phyloP scores from a whole-genome alignment of 1,284 basidiomycete species.

The Spongiforma sp. region DNA sequence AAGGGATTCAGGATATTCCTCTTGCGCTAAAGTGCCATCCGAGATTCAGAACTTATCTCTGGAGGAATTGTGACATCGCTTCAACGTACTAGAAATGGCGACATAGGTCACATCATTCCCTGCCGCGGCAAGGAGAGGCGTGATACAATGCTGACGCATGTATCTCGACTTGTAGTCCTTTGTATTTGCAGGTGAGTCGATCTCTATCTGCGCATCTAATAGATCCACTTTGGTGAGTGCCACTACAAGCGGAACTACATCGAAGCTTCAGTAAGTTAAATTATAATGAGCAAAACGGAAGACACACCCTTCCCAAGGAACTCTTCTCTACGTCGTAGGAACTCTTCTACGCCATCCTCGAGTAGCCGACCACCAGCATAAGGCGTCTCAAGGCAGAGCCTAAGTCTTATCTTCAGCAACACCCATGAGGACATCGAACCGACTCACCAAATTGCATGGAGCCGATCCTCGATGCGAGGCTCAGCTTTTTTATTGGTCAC shows the following conservation, averaged over 20 bases:
- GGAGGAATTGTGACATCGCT: not conserved
- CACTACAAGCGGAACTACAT: slow-evolving; percentile 21
- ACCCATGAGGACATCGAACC: not conserved
- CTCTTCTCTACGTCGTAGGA: slow-evolving; percentile 10
- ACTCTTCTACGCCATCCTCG: slow-evolving; percentile 16
- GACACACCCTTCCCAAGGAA: slow-evolving; percentile 17
- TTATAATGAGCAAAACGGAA: not conserved
- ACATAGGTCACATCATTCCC: slow-evolving; percentile 4
- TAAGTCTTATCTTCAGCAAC: not conserved
- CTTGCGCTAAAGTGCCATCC: slow-evolving; percentile 3
- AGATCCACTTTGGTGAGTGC: slow-evolving; percentile 22
- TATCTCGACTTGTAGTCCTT: not conserved
- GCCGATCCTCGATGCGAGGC: slow-evolving; percentile 6
- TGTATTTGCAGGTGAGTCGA: not conserved
- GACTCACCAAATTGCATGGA: slow-evolving; percentile 24
- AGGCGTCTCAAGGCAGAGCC: slow-evolving; percentile 22
- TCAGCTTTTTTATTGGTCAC: slow-evolving; percentile 2
- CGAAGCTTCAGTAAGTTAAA: not conserved
- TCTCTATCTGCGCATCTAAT: slow-evolving; percentile 5
- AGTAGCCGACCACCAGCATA: slow-evolving; percentile 19
- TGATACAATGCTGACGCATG: slow-evolving; percentile 4
- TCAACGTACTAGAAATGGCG: slow-evolving; percentile 16
- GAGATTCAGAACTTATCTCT: not conserved
- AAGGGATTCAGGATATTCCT: slow-evolving; percentile 4
- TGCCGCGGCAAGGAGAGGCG: not conserved